phyloP scores from a whole-genome alignment of 768 basidiomycete genomes.

The Cystoderma amianthinum region DNA sequence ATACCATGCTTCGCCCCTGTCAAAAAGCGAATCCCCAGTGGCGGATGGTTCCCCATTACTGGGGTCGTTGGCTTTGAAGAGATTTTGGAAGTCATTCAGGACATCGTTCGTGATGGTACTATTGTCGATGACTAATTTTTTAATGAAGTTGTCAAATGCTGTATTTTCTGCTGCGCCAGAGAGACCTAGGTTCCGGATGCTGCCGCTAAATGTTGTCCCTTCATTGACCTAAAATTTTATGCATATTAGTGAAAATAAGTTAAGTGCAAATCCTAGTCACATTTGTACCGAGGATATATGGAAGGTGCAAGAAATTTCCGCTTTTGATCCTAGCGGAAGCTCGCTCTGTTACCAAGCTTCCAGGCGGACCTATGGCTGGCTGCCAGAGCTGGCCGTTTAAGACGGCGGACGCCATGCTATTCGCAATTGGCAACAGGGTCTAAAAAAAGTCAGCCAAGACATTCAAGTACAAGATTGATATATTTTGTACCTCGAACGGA shows the following conservation, averaged over 20 bases:
- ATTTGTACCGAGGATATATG: slow-evolving; percentile 51
- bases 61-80: slow-evolving; percentile 44
- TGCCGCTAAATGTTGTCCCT: slow-evolving; percentile 35
- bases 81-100: slow-evolving; percentile 25
- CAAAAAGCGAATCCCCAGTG: slow-evolving; percentile 54
- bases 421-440: slow-evolving; percentile 43
- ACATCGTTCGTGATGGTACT: slow-evolving; percentile 35
- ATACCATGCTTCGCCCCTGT: slow-evolving; percentile 51
- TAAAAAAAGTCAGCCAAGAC: slow-evolving; percentile 10
- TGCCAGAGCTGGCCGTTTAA: slow-evolving; percentile 53
- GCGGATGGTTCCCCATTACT: slow-evolving; percentile 43
- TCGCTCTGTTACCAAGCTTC: slow-evolving; percentile 38
- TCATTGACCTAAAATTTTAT: slow-evolving; percentile 37
- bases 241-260: not conserved
- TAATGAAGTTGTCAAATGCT: slow-evolving; percentile 41
- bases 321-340: slow-evolving; percentile 37
- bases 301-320: slow-evolving; percentile 46
- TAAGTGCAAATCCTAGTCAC: too few relatives aligned
- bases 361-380: slow-evolving; percentile 42
- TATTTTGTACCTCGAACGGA: slow-evolving; percentile 30
- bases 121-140: slow-evolving; percentile 43
- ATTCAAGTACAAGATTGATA: not conserved
- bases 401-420: slow-evolving; percentile 33
- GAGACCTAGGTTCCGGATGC: slow-evolving; percentile 30
- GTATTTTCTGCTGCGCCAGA: slow-evolving; percentile 30